Evolutionary conservation across 306 rosid genomes (phyloP), one percentile per base, ranked within the genome.

Genomic region (Prunus fruticosa): DNA sequence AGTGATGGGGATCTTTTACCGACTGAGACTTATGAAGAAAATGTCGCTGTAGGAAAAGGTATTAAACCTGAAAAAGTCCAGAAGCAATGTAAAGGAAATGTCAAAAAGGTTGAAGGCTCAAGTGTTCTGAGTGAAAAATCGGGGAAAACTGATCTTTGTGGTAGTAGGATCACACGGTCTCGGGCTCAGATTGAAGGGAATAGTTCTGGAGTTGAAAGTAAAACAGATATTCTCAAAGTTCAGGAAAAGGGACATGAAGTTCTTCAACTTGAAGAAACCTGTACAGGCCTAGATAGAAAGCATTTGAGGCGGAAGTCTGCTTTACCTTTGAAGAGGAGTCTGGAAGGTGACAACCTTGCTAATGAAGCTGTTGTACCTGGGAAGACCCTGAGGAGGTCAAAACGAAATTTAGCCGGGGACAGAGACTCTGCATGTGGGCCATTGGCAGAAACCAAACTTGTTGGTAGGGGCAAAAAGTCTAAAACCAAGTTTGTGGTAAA

Each of bases 231-330:
- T 56, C n/a, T 27, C 32, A 51, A 43, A 46, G 66, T 45, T 43
- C 58, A 47, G 54, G 61, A 53, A 54, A 69, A 43, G 51, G 18
- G 25, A 45, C 11, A 25, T 28, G 46, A 56, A 28, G 73, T 27
- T 62, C 65, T 72, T 58, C 75, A 81, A 54, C 76, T 28, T 69
- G 80, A 63, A 63, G 63, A 76, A 62, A 20, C 80, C 43, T 25
- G 27, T 2, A 67, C 73, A 69, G 68, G 75, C 47, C 18, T 45
- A 20, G 41, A 11, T 8, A 28, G 32, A 43, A 41, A 43, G 13
- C 30, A 8, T 5, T 53, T 43, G 50, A 52, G 62, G 72, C 52
- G 9, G 41, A 75, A 64, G 60, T 65, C 64, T 64, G 79, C 61
- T 64, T 25, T 50, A 51, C 62, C 46, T 23, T 11, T 62, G 73